These are phyloP conservation scores for Colletotrichum sp. DNA, from an alignment of 2,329 filamentous ascomycete genomes.

Conservation along the genomic window DNA sequence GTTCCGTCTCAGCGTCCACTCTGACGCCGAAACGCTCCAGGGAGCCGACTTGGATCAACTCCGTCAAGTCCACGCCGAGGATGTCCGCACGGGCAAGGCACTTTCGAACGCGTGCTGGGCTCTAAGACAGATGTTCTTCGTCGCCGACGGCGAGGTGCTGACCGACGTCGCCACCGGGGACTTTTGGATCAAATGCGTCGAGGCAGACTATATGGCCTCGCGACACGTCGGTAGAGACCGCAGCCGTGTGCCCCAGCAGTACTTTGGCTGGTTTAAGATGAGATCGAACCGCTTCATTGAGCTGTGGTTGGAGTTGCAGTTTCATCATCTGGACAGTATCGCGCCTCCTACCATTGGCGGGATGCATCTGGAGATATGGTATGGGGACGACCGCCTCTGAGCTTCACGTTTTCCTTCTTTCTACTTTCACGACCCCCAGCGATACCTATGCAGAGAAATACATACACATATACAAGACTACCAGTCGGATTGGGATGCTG, in stretches of 20 bases:
- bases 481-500: no score
- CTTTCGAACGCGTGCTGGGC: background rate
- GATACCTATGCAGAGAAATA: background rate
- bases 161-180: background rate
- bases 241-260: background rate
- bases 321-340: background rate
- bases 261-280: background rate
- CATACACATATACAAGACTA: no score
- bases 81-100: background rate
- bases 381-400: background rate
- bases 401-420: background rate
- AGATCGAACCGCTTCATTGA: background rate
- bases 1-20: background rate
- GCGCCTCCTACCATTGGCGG: background rate
- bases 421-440: accelerated
- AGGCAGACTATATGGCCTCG: background rate
- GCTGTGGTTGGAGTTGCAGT: background rate
- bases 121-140: background rate
- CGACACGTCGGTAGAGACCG: background rate
- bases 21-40: background rate
- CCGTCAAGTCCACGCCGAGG: background rate
- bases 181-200: background rate
- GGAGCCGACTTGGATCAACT: background rate
- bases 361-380: background rate
- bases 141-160: background rate